phyloP scores from a whole-genome alignment of 371 early-diverging fungal species.

The Lichtheimia corymbifera region DNA sequence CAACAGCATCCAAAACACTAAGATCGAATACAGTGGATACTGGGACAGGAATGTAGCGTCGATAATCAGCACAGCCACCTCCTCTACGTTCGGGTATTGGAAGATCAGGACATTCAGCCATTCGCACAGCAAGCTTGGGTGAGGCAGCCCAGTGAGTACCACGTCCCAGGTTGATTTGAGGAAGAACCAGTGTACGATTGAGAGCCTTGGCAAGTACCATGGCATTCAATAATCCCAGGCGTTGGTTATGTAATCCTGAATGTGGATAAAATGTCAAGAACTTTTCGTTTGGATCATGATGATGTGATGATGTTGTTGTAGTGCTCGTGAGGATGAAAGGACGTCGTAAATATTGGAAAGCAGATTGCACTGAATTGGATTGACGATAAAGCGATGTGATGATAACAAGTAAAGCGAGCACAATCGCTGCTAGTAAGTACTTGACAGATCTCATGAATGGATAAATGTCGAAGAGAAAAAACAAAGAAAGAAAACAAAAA shows the following conservation, averaged over 20 bases:
- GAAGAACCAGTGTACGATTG: constrained; percentile 32
- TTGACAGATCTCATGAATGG: neutral
- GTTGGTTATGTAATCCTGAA: constrained; percentile 39
- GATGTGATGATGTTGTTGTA: neutral
- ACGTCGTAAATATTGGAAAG: neutral
- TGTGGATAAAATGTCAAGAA: constrained; percentile 34
- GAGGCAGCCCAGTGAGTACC: constrained; percentile 24
- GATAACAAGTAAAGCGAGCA: neutral
- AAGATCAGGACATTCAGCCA: constrained; percentile 10
- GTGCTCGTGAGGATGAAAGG: no score
- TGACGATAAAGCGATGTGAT: neutral
- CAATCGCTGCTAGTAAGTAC: neutral
- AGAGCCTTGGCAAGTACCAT: constrained; percentile 30
- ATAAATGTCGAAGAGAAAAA: neutral
- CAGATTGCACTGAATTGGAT: neutral
- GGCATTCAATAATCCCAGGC: constrained; percentile 32
- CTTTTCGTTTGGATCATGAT: constrained; percentile 19
- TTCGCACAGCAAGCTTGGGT: constrained; percentile 6
- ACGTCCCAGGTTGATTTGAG: constrained; percentile 26
- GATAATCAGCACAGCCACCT: constrained; percentile 19
- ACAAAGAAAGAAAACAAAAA: constrained; percentile 2
- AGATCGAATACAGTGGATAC: constrained; percentile 27
- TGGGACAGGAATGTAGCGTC: constrained; percentile 20
- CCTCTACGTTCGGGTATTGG: constrained; percentile 6
- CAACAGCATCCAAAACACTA: constrained; percentile 16